phyloP scores from a whole-genome alignment of 208 protist genomes.

The Leishmania arabica region DNA sequence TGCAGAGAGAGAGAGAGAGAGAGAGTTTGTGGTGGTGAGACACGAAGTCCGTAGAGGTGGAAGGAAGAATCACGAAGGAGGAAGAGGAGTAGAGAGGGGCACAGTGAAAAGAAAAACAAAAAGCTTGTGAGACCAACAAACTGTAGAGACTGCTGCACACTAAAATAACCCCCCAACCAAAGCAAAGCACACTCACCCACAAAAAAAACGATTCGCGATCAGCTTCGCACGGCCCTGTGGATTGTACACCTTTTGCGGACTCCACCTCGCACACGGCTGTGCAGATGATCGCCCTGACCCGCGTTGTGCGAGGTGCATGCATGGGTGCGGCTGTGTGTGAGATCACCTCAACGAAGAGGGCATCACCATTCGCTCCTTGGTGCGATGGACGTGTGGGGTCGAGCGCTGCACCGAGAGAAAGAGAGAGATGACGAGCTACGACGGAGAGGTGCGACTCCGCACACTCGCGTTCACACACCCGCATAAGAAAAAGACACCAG shows the following conservation, averaged over 20 bases:
- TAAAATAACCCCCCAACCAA: neutral
- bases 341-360: neutral
- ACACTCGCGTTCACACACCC: conserved; percentile 1
- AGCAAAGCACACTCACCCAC: neutral
- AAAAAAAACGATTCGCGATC: neutral
- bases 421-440: neutral
- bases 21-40: neutral
- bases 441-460: neutral
- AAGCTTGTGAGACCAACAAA: neutral
- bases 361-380: neutral
- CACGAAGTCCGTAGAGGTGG: neutral
- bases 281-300: neutral
- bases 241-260: conserved; percentile 1
- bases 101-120: neutral
- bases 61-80: neutral
- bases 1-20: neutral
- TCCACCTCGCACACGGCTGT: conserved; percentile 3
- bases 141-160: neutral
- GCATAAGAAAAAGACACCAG: neutral
- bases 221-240: neutral
- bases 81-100: neutral
- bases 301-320: neutral
- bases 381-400: neutral
- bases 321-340: neutral
- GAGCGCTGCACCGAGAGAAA: neutral